These are phyloP conservation scores for Mesotaenium endlicherianum DNA, from an alignment of 139 green algal genomes.

Conservation along the genomic window DNA sequence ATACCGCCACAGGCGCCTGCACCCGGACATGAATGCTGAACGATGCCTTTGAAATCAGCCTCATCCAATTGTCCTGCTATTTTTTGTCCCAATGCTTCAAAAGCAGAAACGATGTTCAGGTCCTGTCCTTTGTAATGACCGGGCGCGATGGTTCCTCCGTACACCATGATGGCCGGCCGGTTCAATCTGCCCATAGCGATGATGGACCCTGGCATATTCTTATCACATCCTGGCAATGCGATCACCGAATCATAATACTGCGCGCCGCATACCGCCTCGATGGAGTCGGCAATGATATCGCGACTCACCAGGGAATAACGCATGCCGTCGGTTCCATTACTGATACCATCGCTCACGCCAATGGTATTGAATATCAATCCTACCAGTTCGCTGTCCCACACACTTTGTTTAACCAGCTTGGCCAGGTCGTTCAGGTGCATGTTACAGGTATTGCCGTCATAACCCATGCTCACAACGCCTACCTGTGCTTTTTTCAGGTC, in stretches of 20 bases:
- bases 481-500: no score
- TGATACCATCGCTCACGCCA: no score
- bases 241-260: conserved; percentile 96
- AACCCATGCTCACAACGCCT: no score
- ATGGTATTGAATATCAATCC: no score
- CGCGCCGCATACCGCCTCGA: conserved; percentile 94
- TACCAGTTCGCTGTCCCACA: no score
- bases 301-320: no score
- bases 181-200: conserved; percentile 94
- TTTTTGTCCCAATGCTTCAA: neutral
- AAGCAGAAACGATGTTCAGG: neutral
- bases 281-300: conserved; percentile 91
- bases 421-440: no score
- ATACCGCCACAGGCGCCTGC: conserved; percentile 80
- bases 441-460: no score
- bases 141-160: conserved; percentile 83
- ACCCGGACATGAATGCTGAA: no score
- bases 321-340: no score
- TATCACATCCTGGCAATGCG: conserved; percentile 67
- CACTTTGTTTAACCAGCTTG: no score
- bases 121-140: neutral
- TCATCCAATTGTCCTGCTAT: conserved; percentile 54
- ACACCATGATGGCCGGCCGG: conserved; percentile 90
- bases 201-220: conserved; percentile 30
- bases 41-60: no score